These are phyloP conservation scores for Saccharomyces kudriavzevii DNA, from an alignment of 805 yeast genomes.

Conservation along the genomic window DNA sequence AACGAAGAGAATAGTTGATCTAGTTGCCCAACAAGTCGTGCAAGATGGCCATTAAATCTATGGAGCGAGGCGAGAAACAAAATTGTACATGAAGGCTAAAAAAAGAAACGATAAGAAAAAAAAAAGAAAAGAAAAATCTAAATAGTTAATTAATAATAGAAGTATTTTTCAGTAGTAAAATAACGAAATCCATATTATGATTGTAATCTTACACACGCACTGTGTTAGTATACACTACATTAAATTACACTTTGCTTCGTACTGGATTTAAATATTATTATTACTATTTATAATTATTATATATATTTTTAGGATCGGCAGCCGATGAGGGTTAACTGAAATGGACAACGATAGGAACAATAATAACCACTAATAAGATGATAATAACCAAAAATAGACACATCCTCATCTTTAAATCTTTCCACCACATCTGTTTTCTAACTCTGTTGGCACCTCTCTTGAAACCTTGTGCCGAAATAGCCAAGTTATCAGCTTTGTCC, in stretches of 20 bases:
- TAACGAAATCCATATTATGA: background rate
- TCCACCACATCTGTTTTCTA: conserved; percentile 98
- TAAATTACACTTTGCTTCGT: background rate
- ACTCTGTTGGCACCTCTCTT: conserved; percentile 95
- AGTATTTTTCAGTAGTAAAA: background rate
- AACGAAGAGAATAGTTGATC: conserved; percentile 79
- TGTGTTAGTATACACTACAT: background rate
- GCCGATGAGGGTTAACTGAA: conserved; percentile 36
- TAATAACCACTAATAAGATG: conserved; percentile 72
- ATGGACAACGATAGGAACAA: conserved; percentile 90
- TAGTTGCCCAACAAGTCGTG: conserved; percentile 76
- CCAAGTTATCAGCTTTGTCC: conserved; percentile 86
- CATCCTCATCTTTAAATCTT: conserved; percentile 92
- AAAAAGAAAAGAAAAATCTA: background rate
- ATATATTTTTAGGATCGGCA: background rate
- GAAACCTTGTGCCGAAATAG: conserved; percentile 88
- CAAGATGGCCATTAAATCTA: conserved; percentile 37
- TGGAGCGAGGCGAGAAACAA: background rate
- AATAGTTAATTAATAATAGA: background rate
- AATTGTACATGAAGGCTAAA: background rate
- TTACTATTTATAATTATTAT: background rate
- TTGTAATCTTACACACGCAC: background rate
- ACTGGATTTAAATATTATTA: background rate
- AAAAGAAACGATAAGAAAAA: background rate
- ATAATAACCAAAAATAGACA: conserved; percentile 77